Conservation (phyloP, 169 alveolate genomes). For the Plasmodium vivax region DNA sequence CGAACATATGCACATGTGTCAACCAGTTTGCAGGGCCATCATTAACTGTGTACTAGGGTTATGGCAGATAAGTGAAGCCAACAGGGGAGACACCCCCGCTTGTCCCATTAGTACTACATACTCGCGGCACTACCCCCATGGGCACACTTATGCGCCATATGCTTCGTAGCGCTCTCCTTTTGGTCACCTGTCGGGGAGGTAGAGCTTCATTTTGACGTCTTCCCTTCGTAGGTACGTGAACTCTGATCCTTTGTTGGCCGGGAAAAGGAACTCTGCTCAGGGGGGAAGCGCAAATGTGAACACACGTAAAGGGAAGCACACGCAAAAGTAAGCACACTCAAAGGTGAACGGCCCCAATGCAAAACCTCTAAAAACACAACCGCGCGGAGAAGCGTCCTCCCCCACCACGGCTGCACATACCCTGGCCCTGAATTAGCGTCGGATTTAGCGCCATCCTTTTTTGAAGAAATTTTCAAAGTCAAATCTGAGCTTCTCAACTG, state of each 20-base stretch:
- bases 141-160: neutral
- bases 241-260: constrained; percentile 70
- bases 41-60: neutral
- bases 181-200: constrained; percentile 64
- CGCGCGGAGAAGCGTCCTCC: neutral
- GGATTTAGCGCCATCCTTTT: constrained; percentile 62
- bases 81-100: neutral
- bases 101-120: neutral
- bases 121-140: neutral
- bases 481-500: neutral
- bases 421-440: constrained; percentile 54
- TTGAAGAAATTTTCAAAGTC: neutral
- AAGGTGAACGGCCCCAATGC: neutral
- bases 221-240: constrained; percentile 60
- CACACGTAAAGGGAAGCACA: neutral
- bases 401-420: neutral
- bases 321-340: neutral
- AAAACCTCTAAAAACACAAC: neutral
- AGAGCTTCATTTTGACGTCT: constrained; percentile 62
- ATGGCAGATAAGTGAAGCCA: neutral
- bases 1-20: neutral
- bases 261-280: constrained; percentile 35
- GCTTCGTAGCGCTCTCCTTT: neutral
- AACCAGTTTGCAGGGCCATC: neutral
- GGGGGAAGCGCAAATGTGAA: neutral